Percentiles rank a stretch among this genome's conserved stretches.
Evolutionary conservation across 2,329 filamentous ascomycete species (phyloP).

Genomic region (Pseudocercospora musae): DNA sequence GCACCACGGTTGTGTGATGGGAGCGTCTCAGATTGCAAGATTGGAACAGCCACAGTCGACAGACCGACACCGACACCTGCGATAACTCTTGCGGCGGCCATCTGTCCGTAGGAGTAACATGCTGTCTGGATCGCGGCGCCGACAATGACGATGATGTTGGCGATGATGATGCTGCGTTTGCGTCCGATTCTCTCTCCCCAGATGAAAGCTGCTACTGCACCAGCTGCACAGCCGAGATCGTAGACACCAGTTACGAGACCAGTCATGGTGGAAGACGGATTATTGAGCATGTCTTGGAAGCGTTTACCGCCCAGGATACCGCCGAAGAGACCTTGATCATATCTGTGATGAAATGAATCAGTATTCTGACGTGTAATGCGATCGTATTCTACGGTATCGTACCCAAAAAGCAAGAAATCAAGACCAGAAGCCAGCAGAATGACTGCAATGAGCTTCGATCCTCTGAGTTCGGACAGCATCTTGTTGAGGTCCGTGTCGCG

Average conservation of each 20-base stretch:
- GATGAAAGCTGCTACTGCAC: slow-evolving; percentile 29
- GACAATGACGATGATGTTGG: slow-evolving; percentile 29
- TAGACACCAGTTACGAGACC: slow-evolving; percentile 30
- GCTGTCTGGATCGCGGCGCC: slow-evolving; percentile 28
- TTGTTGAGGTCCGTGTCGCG: background rate
- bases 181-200: slow-evolving; percentile 28
- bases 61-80: slow-evolving; percentile 30
- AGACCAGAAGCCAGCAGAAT: slow-evolving; percentile 30
- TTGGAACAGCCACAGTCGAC: slow-evolving; percentile 32
- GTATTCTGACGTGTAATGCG: background rate
- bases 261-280: slow-evolving; percentile 27
- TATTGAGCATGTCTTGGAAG: slow-evolving; percentile 30
- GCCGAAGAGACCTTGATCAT: slow-evolving; percentile 33
- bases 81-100: slow-evolving; percentile 28
- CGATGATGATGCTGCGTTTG: slow-evolving; percentile 27
- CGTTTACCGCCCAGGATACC: slow-evolving; percentile 30
- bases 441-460: slow-evolving; percentile 27
- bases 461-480: slow-evolving; percentile 23
- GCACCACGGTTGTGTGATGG: slow-evolving; percentile 32
- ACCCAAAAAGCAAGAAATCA: slow-evolving; percentile 31
- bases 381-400: background rate
- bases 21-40: slow-evolving; percentile 32
- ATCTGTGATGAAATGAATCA: background rate
- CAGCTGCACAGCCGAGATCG: slow-evolving; percentile 29
- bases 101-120: slow-evolving; percentile 27